A percentile compares a stretch with the other conserved stretches of the same genome.
Conservation (phyloP, 441 rosid genomes). For the Eruca vesicaria region DNA sequence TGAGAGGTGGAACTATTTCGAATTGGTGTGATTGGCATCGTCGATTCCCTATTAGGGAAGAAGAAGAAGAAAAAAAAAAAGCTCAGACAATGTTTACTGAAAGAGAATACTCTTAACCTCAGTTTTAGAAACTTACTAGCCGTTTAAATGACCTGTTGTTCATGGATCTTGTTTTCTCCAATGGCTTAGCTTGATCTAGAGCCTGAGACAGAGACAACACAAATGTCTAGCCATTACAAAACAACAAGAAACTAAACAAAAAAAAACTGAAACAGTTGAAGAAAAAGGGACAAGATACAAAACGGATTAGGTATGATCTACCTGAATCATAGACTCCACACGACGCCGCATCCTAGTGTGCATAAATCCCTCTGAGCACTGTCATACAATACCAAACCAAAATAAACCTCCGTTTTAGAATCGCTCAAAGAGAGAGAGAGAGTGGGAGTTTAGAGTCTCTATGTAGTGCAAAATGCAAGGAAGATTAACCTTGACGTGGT, state of each 20-base stretch:
- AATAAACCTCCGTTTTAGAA: neutral
- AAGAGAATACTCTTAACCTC: neutral
- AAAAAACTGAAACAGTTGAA: neutral
- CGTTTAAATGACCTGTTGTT: conserved; percentile 80
- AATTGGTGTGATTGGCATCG: conserved; percentile 48
- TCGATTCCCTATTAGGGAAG: conserved; percentile 56
- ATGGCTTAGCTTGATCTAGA: conserved; percentile 83
- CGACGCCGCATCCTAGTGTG: conserved; percentile 94
- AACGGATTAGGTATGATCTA: conserved; percentile 18
- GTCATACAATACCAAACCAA: neutral
- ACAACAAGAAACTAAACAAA: neutral
- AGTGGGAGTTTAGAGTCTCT: neutral
- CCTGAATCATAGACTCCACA: conserved; percentile 92
- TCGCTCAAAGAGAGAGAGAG: neutral
- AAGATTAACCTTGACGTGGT: conserved; percentile 81
- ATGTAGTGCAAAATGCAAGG: conserved; percentile 2
- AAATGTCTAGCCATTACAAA: neutral
- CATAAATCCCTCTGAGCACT: conserved; percentile 97
- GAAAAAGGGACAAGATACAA: neutral
- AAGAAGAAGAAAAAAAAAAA: conserved; percentile 1
- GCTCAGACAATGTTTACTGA: neutral
- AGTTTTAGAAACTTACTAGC: conserved; percentile 51
- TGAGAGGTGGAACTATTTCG: conserved; percentile 34
- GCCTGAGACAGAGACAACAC: conserved; percentile 48
- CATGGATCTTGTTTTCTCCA: conserved; percentile 59